Conservation (phyloP, 768 basidiomycete genomes). For the Pleurotus salmoneostramineus region DNA sequence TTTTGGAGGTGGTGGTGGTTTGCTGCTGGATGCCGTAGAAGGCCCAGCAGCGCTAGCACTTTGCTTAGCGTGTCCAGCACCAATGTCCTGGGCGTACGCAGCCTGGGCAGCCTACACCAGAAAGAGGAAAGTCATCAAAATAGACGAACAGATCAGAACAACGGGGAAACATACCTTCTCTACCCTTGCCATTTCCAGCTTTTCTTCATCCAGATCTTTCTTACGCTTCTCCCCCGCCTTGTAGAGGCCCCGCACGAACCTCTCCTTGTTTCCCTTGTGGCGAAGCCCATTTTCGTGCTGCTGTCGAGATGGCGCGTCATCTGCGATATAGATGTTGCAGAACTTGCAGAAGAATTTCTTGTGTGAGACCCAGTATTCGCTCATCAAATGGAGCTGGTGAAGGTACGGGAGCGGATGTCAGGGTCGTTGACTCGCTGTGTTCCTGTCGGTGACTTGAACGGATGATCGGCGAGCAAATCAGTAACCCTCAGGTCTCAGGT, state of each 20-base stretch:
- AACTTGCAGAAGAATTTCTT: constrained; percentile 96
- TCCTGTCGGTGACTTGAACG: no score
- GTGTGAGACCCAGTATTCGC: constrained; percentile 90
- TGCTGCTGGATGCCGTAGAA: constrained; percentile 27
- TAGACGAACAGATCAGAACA: background rate
- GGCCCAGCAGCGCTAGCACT: constrained; percentile 19
- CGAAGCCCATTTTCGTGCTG: constrained; percentile 93
- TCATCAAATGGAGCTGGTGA: constrained; percentile 41
- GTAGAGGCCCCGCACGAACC: constrained; percentile 90
- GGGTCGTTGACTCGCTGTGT: no score
- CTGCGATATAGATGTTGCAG: constrained; percentile 95
- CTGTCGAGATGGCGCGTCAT: constrained; percentile 87
- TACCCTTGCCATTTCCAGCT: constrained; percentile 79
- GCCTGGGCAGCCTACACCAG: constrained; percentile 65
- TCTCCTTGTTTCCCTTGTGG: constrained; percentile 92
- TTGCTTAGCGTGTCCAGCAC: constrained; percentile 56
- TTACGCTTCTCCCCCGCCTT: constrained; percentile 88
- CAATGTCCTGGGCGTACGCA: constrained; percentile 75
- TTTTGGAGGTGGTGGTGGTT: constrained; percentile 38
- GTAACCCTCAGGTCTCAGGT: no score
- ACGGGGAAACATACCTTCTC: constrained; percentile 55
- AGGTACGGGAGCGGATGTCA: no score
- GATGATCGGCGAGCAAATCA: no score
- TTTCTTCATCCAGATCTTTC: constrained; percentile 83
- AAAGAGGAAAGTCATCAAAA: background rate